A percentile compares a stretch with the other conserved stretches of the same genome.
phyloP scores from a whole-genome alignment of 2,329 filamentous ascomycete genomes.

The Fusarium lateritium region DNA sequence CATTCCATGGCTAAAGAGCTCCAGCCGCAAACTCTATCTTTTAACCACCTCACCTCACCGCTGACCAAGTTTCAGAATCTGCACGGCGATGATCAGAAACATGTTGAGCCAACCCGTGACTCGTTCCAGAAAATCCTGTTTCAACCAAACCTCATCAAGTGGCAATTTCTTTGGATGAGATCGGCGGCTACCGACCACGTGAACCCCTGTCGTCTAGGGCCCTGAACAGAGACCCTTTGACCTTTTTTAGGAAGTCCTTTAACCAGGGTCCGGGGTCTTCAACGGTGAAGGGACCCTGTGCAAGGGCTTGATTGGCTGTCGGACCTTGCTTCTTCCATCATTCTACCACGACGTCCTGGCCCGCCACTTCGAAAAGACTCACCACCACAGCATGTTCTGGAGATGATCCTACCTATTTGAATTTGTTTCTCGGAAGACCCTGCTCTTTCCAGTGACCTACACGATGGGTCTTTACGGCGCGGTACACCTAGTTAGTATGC shows the following conservation, averaged over 20 bases:
- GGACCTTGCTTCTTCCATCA: constrained; percentile 21
- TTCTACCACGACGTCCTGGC: constrained; percentile 29
- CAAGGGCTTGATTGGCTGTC: constrained; percentile 41
- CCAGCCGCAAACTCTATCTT: neutral
- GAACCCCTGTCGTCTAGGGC: constrained; percentile 31
- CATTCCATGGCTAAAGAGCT: constrained; percentile 11
- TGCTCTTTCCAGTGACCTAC: constrained; percentile 35
- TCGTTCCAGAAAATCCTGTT: constrained; percentile 45
- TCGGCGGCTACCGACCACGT: constrained; percentile 40
- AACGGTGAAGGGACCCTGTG: constrained; percentile 22
- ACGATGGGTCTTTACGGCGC: constrained; percentile 20
- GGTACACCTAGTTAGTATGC: constrained; percentile 21
- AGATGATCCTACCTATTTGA: constrained; percentile 44
- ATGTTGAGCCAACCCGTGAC: constrained; percentile 27
- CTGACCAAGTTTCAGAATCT: constrained; percentile 44
- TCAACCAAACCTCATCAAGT: constrained; percentile 33
- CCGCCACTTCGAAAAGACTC: constrained; percentile 32
- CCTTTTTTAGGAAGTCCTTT: constrained; percentile 25
- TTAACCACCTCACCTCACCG: constrained; percentile 9
- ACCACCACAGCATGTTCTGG: constrained; percentile 30
- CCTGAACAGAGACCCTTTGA: constrained; percentile 31
- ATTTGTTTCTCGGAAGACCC: constrained; percentile 36
- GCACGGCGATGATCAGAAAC: constrained; percentile 41
- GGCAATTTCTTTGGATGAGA: constrained; percentile 42
- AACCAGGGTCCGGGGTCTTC: constrained; percentile 25